Base-by-base conservation (phyloP, 805 yeast genomes). In the Komagataella mondaviorum region DNA sequence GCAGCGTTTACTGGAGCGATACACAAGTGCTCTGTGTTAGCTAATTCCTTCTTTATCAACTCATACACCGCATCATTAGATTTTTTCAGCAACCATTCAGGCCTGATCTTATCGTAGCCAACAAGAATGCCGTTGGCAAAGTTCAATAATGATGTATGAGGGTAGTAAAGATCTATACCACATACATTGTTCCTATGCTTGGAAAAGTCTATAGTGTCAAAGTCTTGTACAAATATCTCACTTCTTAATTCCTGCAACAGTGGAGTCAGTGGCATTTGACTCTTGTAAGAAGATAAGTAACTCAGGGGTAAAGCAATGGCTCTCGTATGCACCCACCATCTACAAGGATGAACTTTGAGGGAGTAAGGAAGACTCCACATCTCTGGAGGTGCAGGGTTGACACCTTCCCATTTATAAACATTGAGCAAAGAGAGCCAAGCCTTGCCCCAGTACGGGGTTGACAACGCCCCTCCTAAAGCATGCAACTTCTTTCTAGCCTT, bases 321-420 rank as follows among this genome's bases (percentile, higher is more conserved):
- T 52, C 99, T 73, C 0, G 97, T 90, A 61, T 93, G 99, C 20
- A 91, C 96, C 99, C 99, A 93, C 99, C 98, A 93, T 62, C 87
- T 77, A 43, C 90, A 95, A 1, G 99, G 99, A 61, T 93, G 98
- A 45, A 89, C 71, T 0, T 96, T 95, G 1, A 84, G 60, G 49
- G 72, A 62, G 55, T 88, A 86, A 1, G 99, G 99, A 46, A 91
- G 65, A 53, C 84, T 66, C 93, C 96, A 93, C 49, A 89, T 68
- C 62, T 93, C 99, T 1, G 97, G 91, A 2, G 99, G 99, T 1
- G 96, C 95, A 2, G 99, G 99, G 58, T 93, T 93, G 4, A 91
- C 96, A 51, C 99, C 99, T 55, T 86, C 95, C 96, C 98, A 93
- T 45, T 78, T 78, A 62, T 90, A 93, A 50, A 93, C 67, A 55